Evolutionary conservation across 345 rosid genomes (phyloP), one percentile per base, ranked within the genome.

Genomic region (Brassica carinata): DNA sequence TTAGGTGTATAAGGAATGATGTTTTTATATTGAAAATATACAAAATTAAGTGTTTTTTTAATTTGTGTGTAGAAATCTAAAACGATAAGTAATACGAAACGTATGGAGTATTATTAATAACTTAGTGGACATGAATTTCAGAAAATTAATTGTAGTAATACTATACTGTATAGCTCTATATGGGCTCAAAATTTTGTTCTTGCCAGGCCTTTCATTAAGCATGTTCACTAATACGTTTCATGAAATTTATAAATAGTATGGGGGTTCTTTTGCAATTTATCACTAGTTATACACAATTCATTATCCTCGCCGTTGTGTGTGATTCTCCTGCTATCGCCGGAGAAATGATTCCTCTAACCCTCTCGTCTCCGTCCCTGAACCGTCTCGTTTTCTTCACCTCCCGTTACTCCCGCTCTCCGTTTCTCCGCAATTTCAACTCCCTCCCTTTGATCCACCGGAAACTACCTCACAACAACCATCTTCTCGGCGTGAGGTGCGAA

Each of bases 291-390:
- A 18, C 7, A 63, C 55, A 45, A 13, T 18, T 59, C 14, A 61
- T 9, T 58, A 38, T 19, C 23, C 26, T 0, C 2, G 75, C 75
- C 67, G 8, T 23, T 26, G 40, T 76, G 40, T 76, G 31, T 75
- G 71, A 51, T 48, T 40, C 72, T 90, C 5, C 81, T 80, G 45
- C 71, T 67, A 79, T 88, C 89, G 15, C 83, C 82, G 58, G 79
- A 81, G 75, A 23, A 23, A 84, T 89, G 88, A 76, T 82, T 30
- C 90, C 90, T 29, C 85, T 86, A 26, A 64, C 85, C 10, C 84
- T 87, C 68, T 64, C 85, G 19, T 75, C 86, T 23, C 85, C 83
- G 63, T 82, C 90, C 27, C 78, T 89, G 8, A 55, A 80, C 10
- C 86, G 78, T 4, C 80, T 86, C 63, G 76, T 80, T 43, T 69